Evolutionary conservation across 2,329 filamentous ascomycete species (phyloP), one percentile per base, ranked within the genome.

Genomic region (Colletotrichum sp.): DNA sequence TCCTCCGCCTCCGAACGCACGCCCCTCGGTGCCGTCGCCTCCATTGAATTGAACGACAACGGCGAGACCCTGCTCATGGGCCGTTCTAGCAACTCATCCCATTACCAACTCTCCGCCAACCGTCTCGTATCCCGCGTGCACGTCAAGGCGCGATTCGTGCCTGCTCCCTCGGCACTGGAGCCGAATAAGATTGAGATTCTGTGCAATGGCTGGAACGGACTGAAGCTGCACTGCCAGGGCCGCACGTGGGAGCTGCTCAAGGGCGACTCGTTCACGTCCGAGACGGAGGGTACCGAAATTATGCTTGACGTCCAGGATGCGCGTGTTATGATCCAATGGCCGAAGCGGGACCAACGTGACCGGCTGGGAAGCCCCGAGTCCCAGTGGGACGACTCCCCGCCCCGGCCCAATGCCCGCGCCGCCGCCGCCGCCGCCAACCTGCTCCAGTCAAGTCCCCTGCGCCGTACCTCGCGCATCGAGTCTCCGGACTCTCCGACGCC

Each of bases 261-360:
- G 87, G 95, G 95, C 21, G 96, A 98, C 83, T 94, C 92, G 66
- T 99, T 98, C 85, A 94, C 93, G 63, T 98, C 96, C 74, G 95
- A 98, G 85, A 96, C 96, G 34, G 95, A 96, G 82, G 92, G 93
- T 79, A 93, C 93, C 21, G 96, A 98, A 81, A 96, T 99, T 84
- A 98, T 99, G 92, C 88, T 99, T 78, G 96, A 99, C 84, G 96
- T 99, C 57, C 95, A 98, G 81, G 96, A 98, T 83, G 94, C 96
- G 70, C 94, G 97, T 78, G 95, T 99, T 60, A 90, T 98, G 84
- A 88, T 99, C 77, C 92, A 94, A 82, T 99, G 97, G 96, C 97
- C 97, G 60, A 91, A 86, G 85, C 89, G 82, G 86, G 90, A 85
- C 39, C 80, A 87, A 84, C 88, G 82, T 84, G 90, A 85, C 79